phyloP scores from a whole-genome alignment of 2,329 filamentous ascomycete genomes.

The Stachybotrys chartarum region DNA sequence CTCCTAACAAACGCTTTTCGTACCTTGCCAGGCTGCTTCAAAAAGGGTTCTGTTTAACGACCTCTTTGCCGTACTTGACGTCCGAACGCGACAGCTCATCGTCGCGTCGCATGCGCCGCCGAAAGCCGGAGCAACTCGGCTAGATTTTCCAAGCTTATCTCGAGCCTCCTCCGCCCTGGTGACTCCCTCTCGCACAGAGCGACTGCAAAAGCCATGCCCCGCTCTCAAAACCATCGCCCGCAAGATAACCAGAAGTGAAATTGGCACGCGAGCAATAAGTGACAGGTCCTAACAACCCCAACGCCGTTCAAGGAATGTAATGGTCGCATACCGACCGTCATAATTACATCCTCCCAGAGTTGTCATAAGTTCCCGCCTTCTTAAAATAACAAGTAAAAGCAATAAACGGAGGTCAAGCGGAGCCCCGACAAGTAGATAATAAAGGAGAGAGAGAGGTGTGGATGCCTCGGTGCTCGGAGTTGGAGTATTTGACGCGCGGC shows the following conservation, averaged over 20 bases:
- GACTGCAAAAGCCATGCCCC: not conserved
- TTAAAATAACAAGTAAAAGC: slow-evolving; percentile 12
- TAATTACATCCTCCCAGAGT: slow-evolving; percentile 29
- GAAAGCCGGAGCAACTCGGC: not conserved
- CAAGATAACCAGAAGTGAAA: not conserved
- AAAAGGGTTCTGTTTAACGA: not conserved
- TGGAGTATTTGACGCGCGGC: not conserved
- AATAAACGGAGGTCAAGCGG: slow-evolving; percentile 1
- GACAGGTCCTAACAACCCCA: slow-evolving; percentile 14
- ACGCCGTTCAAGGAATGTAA: slow-evolving; percentile 31
- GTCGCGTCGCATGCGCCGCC: not conserved
- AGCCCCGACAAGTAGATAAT: slow-evolving; percentile 2
- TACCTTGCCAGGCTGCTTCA: not conserved
- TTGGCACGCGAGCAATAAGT: slow-evolving; percentile 4
- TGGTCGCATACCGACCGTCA: slow-evolving; percentile 25
- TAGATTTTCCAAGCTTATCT: not conserved
- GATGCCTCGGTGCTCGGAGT: too few species aligned
- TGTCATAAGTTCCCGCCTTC: slow-evolving; percentile 16
- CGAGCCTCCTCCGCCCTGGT: not conserved
- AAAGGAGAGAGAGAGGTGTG: not conserved
- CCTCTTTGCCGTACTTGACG: not conserved
- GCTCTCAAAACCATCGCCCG: not conserved
- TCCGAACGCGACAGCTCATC: too few species aligned
- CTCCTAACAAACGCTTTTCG: not conserved
- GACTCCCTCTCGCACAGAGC: not conserved